Evolutionary conservation across 495 filamentous ascomycete species (phyloP).

Genomic region (Aspergillus incahuasiensis): DNA sequence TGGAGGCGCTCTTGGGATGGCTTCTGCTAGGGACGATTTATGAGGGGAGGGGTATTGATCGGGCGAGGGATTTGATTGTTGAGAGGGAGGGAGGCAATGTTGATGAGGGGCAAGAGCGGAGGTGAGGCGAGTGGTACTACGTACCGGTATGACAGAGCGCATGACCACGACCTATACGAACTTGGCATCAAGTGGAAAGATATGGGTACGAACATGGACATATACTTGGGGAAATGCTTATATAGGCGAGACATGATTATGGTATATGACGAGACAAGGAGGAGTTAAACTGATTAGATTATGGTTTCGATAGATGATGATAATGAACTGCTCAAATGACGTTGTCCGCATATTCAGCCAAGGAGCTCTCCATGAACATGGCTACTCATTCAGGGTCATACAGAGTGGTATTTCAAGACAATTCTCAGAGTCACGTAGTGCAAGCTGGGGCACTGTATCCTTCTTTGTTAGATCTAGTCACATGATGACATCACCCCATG

Average conservation of each 20-base stretch:
- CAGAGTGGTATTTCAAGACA: too few species aligned
- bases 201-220: too few species aligned
- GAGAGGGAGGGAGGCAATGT: neutral
- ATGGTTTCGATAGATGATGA: neutral
- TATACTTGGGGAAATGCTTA: neutral
- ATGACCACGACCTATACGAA: neutral
- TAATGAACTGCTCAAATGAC: neutral
- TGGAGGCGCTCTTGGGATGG: conserved; percentile 47
- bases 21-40: conserved; percentile 47
- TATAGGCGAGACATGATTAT: neutral
- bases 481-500: neutral
- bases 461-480: neutral
- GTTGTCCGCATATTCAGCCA: neutral
- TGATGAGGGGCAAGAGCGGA: neutral
- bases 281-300: neutral
- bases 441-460: too few species aligned
- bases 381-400: too few species aligned
- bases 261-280: neutral
- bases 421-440: too few species aligned
- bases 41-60: conserved; percentile 49
- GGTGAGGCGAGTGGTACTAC: neutral
- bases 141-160: too few species aligned
- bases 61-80: conserved; percentile 4
- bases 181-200: neutral
- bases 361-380: too few species aligned